Base-by-base conservation (phyloP, 345 rosid species). In the Aegle marmelos region DNA sequence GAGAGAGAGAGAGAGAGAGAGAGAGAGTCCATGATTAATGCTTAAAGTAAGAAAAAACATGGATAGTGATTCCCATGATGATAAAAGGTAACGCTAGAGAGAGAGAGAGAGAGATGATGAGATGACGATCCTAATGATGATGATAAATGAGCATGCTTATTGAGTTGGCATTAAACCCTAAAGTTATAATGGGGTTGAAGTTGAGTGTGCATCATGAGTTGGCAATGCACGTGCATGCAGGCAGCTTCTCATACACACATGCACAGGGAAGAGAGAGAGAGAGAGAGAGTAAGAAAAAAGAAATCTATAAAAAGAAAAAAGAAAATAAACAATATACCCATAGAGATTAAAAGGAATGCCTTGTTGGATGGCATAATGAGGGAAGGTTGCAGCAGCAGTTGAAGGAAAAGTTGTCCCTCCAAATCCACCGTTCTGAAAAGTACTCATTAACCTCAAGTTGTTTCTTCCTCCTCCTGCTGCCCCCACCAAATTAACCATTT, bases 301-400 rank as follows among this genome's bases (percentile, higher is more conserved):
- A 13, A 45, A 45, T 11, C 17, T 3, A 3, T 11, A 45, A 45
- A 45, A 39, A 9, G 45, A 39, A 39, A 10, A 45, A 72, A 48
- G 6, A 4, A 36, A 74, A 77, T 33, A 30, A 68, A 13, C 39
- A 25, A 45, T 63, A 79, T 87, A 89, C 89, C 89, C 98, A 87
- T 90, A 94, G 68, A 90, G 83, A 91, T 92, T 87, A 73, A 85
- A 91, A 70, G 98, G 94, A 70, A 94, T 81, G 74, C 90, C 94
- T 86, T 87, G 94, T 74, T 89, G 97, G 83, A 90, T 86, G 82
- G 94, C 92, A 89, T 92, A 94, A 89, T 91, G 98, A 79, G 97
- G 92, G 85, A 88, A 92, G 86, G 96, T 87, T 75, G 92, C 83
- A 41, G 92, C 87, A 70, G 93, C 82, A 48, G 93, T 88, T 9